Percentiles rank a stretch among this genome's conserved stretches.
These are phyloP conservation scores for Trifolium dubium DNA, from an alignment of 306 rosid species.

Conservation along the genomic window DNA sequence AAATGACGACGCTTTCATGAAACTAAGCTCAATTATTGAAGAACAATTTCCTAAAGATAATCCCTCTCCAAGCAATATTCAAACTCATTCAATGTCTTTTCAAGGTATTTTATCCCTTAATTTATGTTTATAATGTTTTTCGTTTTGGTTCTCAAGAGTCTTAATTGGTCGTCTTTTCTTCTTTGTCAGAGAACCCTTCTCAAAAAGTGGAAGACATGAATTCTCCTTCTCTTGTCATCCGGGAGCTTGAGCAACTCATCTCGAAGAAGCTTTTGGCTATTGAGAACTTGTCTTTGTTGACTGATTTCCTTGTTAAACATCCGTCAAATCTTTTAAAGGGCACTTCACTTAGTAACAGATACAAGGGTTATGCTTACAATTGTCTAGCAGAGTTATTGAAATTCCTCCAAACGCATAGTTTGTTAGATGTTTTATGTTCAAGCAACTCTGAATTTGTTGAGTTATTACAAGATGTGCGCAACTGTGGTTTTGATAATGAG, in stretches of 20 bases:
- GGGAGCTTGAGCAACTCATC: slow-evolving; percentile 10
- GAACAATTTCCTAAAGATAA: too few relatives aligned
- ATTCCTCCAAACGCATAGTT: not conserved
- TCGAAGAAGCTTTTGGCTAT: not conserved
- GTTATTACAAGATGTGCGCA: not conserved
- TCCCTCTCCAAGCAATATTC: too few relatives aligned
- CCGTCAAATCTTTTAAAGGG: not conserved
- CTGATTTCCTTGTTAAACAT: not conserved
- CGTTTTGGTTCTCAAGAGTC: too few relatives aligned
- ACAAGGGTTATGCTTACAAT: not conserved
- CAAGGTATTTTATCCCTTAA: too few relatives aligned
- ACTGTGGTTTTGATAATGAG: not conserved
- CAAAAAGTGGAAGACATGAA: too few relatives aligned
- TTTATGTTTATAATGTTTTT: too few relatives aligned
- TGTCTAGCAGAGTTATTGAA: not conserved
- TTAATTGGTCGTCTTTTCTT: too few relatives aligned
- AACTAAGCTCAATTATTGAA: too few relatives aligned
- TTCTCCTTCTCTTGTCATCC: not conserved
- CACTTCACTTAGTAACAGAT: not conserved
- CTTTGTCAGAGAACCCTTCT: too few relatives aligned
- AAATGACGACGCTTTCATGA: too few relatives aligned
- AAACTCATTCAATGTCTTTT: too few relatives aligned
- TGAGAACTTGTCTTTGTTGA: slow-evolving; percentile 8
- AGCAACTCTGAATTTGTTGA: not conserved
- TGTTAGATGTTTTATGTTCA: not conserved